These are phyloP conservation scores for Phytophthora idaei DNA, from an alignment of 352 stramenopile species.

Conservation along the genomic window DNA sequence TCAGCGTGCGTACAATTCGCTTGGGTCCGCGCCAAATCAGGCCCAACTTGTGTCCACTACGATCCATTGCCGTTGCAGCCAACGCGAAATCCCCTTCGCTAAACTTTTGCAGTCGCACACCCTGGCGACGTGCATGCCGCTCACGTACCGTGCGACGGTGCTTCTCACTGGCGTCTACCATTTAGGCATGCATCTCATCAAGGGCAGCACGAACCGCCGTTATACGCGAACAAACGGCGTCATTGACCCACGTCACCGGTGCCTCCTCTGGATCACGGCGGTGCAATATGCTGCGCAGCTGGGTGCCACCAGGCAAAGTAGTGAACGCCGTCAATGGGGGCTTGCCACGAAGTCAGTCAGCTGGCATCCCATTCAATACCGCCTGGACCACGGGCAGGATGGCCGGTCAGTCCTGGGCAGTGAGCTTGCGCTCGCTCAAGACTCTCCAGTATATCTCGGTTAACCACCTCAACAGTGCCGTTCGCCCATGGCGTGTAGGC, in stretches of 20 bases:
- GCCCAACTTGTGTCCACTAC: background rate
- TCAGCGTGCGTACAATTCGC: background rate
- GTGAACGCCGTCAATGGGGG: constrained; percentile 25
- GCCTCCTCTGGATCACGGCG: constrained; percentile 2
- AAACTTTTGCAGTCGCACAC: constrained; percentile 17
- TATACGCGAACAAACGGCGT: constrained; percentile 6
- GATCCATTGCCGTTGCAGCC: background rate
- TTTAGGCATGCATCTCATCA: background rate
- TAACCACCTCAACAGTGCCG: constrained; percentile 12
- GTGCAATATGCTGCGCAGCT: constrained; percentile 9
- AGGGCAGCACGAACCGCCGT: background rate
- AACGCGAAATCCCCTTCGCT: background rate
- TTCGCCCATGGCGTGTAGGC: constrained; percentile 9
- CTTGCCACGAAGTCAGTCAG: background rate
- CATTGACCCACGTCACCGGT: constrained; percentile 8
- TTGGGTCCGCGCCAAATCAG: background rate
- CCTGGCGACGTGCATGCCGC: constrained; percentile 6
- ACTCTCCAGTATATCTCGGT: background rate
- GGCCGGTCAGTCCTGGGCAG: background rate
- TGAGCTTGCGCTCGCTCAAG: background rate
- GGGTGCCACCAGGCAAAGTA: constrained; percentile 1
- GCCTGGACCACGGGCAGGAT: background rate
- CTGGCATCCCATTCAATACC: background rate
- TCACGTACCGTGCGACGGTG: background rate
- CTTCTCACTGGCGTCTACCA: constrained; percentile 17